Evolutionary conservation across 2,329 filamentous ascomycete genomes (phyloP), one percentile per base, ranked within the genome.

Genomic region (Microsporum canis): DNA sequence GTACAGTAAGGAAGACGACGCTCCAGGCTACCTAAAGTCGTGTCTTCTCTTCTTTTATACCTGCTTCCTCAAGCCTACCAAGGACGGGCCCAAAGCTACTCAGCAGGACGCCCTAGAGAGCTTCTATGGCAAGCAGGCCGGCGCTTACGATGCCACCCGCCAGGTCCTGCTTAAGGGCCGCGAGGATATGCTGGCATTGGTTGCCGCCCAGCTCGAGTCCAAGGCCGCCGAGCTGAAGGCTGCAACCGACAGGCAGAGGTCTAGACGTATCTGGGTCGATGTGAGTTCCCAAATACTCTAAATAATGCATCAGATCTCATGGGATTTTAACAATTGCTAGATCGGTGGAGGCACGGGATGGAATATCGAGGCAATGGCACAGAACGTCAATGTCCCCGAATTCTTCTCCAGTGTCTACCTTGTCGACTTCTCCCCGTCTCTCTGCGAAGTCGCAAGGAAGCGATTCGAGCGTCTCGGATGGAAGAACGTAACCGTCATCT

Each of bases 31-130:
- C 39, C 14, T 41, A 41, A 41, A 41, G 39, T 41, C 39, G 8
- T 41, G 14, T 41, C 39, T 41, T 41, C 39, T 41, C 39, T 41
- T 41, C 39, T 41, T 41, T 41, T 41, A 41, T 41, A 41, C 39
- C 39, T 41, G 39, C 39, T 41, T 41, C 39, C 39, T 41, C 14
- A 41, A 41, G 34, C 34, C 34, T 36, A 36, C 34, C 34, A 36
- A 36, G 34, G 34, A 36, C 34, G 34, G 34, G 34, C 34, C 34
- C 34, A 36, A 36, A 36, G 34, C 34, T 36, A 36, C 34, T 36
- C 92, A 97, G 74, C 92, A 96, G 73, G 88, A 91, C 80, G 91
- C 92, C 62, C 82, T 97, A 63, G 92, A 97, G 77, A 95, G 89
- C 78, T 97, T 97, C 78, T 97, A 97, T 77, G 29, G 23, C 34